Conservation (phyloP, 2,329 filamentous ascomycete species). For the Calonectria fujianensis region DNA sequence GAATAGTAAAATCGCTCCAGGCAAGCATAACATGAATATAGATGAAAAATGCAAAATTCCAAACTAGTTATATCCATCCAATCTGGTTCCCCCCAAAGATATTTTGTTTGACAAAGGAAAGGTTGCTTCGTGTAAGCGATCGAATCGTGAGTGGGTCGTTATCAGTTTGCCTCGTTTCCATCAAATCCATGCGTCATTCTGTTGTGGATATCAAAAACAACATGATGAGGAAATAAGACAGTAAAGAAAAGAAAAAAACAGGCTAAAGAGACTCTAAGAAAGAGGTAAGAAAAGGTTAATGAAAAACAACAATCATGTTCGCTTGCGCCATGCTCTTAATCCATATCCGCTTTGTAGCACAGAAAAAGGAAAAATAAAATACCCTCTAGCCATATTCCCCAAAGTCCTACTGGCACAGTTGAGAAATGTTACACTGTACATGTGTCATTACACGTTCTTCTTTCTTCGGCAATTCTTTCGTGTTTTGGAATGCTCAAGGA, state of each 20-base stretch:
- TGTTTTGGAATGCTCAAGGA: background rate
- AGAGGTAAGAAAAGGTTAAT: background rate
- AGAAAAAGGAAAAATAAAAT: background rate
- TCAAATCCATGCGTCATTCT: background rate
- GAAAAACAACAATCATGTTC: constrained; percentile 19
- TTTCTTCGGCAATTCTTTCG: background rate
- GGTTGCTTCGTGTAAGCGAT: background rate
- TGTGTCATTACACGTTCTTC: constrained; percentile 30
- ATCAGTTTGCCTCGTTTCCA: background rate
- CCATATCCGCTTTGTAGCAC: constrained; percentile 19
- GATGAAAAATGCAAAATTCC: background rate
- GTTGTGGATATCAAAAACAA: background rate
- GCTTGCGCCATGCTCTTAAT: constrained; percentile 26
- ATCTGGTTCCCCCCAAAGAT: background rate
- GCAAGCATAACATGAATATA: constrained; percentile 16
- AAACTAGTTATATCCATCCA: background rate
- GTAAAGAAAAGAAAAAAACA: background rate
- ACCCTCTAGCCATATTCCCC: constrained; percentile 11
- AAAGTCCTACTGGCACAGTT: constrained; percentile 25
- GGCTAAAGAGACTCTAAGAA: background rate
- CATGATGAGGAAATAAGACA: background rate
- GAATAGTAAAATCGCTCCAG: background rate
- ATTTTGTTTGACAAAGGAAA: background rate
- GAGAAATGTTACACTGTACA: constrained; percentile 38
- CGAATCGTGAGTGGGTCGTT: background rate